Base-by-base conservation (phyloP, 176 grass and related monocot species). In the Alloteropsis semialata region DNA sequence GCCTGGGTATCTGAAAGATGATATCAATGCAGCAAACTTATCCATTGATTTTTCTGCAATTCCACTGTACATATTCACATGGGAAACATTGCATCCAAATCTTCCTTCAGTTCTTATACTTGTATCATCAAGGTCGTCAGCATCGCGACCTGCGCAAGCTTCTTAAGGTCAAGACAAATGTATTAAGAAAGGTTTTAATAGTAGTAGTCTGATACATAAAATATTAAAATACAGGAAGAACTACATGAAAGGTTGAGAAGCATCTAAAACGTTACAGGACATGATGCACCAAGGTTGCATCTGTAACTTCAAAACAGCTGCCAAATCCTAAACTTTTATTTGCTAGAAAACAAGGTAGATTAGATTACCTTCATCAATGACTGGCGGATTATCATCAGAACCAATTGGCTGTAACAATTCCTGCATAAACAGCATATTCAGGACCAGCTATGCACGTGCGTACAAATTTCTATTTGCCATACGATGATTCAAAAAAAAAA, bases 1-100 rank as follows among this genome's bases (percentile, higher is more conserved):
- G 1, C 92, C 92, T 32, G 84, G 76, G 68, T 93, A 98, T 87
- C 88, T 92, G 83, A 91, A 98, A 81, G 92, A 91, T 43, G 95
- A 93, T 85, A 98, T 84, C 58, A 95, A 68, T 5, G 87, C 77
- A 19, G 84, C 87, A 79, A 95, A 95, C 18, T 88, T 93, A 34
- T 98, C 96, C 92, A 98, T 91, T 51, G 96, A 98, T 90, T 95
- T 98, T 83, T 95, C 88, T 17, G 96, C 96, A 83, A 98, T 92
- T 79, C 84, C 88, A 50, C 58, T 85, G 72, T 98, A 98, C 56
- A 60, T 84, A 76, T 89, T 88, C 64, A 98, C 85, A 86, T 98
- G 96, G 21, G 96, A 91, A 80, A 98, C 74, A 68, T 93, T 76
- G 78, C 92, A 98, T 70, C 96, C 92, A 51, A 94, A 95, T 85